phyloP scores from a whole-genome alignment of 176 grass and related monocot species.

The Carex kokanica region DNA sequence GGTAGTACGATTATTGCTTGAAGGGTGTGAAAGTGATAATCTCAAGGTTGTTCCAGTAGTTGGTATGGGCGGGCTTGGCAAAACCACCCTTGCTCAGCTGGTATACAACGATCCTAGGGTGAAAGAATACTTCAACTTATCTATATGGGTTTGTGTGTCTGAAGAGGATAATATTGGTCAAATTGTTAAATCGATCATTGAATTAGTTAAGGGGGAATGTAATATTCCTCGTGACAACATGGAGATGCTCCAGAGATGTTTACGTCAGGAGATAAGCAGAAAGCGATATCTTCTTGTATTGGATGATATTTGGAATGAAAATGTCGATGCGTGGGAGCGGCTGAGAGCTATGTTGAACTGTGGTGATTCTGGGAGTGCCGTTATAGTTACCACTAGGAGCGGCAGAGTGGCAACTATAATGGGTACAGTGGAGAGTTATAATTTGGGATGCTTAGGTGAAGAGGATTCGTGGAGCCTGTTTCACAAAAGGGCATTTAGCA shows the following conservation, averaged over 20 bases:
- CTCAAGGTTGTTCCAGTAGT: slow-evolving; percentile 30
- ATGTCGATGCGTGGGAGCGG: background rate
- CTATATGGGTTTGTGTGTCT: slow-evolving; percentile 38
- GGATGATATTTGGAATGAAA: slow-evolving; percentile 45
- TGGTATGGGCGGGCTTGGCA: slow-evolving; percentile 48
- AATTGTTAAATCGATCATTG: slow-evolving; percentile 23
- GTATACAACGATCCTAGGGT: slow-evolving; percentile 29
- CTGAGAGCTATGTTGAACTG: slow-evolving; percentile 11
- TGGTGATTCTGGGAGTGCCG: slow-evolving; percentile 18
- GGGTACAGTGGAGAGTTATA: background rate
- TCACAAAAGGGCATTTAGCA: slow-evolving; percentile 26
- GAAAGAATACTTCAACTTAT: slow-evolving; percentile 18
- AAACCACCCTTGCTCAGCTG: slow-evolving; percentile 39
- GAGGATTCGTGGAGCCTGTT: slow-evolving; percentile 35
- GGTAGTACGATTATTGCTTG: slow-evolving; percentile 17
- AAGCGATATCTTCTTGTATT: slow-evolving; percentile 28
- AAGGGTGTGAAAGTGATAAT: background rate
- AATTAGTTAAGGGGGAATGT: background rate
- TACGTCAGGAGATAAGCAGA: background rate
- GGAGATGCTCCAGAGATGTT: background rate
- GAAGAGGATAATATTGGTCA: slow-evolving; percentile 14
- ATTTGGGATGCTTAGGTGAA: background rate
- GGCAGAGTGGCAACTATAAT: slow-evolving; percentile 13
- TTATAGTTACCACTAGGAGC: slow-evolving; percentile 39
- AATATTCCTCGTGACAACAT: background rate